Evolutionary conservation across 2,329 filamentous ascomycete genomes (phyloP).

Genomic region (Epichloe sibirici): DNA sequence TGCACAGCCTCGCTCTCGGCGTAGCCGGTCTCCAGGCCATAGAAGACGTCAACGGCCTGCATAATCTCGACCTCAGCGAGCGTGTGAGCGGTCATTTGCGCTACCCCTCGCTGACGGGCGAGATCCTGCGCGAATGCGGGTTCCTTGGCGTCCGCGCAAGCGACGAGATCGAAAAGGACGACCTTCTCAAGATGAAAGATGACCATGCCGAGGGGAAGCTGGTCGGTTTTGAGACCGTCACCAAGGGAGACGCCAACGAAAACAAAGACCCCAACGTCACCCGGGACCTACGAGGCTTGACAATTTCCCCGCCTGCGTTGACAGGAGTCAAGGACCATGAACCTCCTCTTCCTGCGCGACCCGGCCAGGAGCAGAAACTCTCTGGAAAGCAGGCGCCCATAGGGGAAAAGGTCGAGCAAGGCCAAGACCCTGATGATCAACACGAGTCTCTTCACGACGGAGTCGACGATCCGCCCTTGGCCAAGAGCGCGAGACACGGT

Average conservation of each 20-base stretch:
- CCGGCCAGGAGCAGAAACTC: neutral
- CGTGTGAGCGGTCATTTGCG: conserved; percentile 42
- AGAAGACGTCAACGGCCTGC: conserved; percentile 51
- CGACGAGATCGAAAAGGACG: conserved; percentile 37
- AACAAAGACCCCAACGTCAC: conserved; percentile 6
- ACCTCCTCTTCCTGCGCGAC: neutral
- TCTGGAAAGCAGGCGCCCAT: no score
- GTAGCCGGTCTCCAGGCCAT: conserved; percentile 74
- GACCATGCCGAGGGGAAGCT: conserved; percentile 18
- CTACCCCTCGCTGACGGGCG: conserved; percentile 36
- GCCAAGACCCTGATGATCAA: neutral
- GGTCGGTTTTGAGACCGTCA: conserved; percentile 17
- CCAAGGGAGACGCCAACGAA: neutral
- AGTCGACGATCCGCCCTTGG: conserved; percentile 15
- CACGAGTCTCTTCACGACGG: conserved; percentile 1
- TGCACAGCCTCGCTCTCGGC: conserved; percentile 69
- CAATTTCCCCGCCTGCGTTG: conserved; percentile 16
- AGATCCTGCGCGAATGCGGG: conserved; percentile 40
- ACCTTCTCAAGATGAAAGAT: conserved; percentile 34
- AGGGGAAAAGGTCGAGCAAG: no score
- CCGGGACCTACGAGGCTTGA: conserved; percentile 17
- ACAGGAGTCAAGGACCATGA: neutral
- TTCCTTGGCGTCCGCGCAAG: conserved; percentile 34
- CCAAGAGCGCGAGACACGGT: conserved; percentile 9
- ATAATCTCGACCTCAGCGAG: conserved; percentile 40